Conservation (phyloP, 768 basidiomycete species). For the Cubamyces sp. region DNA sequence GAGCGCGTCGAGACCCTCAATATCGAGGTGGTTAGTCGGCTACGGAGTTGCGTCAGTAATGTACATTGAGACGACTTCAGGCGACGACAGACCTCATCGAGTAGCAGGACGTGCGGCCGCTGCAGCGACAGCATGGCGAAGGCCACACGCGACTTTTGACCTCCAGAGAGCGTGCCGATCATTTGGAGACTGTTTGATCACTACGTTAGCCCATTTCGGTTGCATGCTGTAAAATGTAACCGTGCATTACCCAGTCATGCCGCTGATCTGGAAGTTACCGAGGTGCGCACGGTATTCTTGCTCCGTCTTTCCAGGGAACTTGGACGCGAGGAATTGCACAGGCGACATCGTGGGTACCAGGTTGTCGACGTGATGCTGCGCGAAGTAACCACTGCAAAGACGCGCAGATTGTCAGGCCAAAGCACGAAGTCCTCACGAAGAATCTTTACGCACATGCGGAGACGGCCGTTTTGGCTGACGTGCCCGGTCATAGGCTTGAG, state of each 20-base stretch:
- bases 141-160: slow-evolving; percentile 95
- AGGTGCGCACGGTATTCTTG: slow-evolving; percentile 96
- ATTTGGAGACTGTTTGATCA: slow-evolving; percentile 62
- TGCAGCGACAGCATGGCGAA: slow-evolving; percentile 87
- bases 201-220: not conserved
- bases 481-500: slow-evolving; percentile 76
- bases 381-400: slow-evolving; percentile 76
- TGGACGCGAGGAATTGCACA: slow-evolving; percentile 89
- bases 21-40: slow-evolving; percentile 97
- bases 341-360: slow-evolving; percentile 85
- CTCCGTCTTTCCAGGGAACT: slow-evolving; percentile 92
- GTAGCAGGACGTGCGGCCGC: slow-evolving; percentile 87
- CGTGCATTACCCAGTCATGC: slow-evolving; percentile 78
- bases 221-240: not conserved
- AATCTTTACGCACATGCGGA: slow-evolving; percentile 69
- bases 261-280: slow-evolving; percentile 96
- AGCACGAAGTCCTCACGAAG: not conserved
- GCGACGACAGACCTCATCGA: slow-evolving; percentile 79
- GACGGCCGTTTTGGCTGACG: slow-evolving; percentile 87
- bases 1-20: slow-evolving; percentile 95
- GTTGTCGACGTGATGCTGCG: slow-evolving; percentile 95
- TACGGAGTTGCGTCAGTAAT: not conserved
- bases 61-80: not conserved
- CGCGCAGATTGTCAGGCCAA: slow-evolving; percentile 4
- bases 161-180: slow-evolving; percentile 92